phyloP scores from a whole-genome alignment of 495 filamentous ascomycete species.

The Schizothecium vesticola region DNA sequence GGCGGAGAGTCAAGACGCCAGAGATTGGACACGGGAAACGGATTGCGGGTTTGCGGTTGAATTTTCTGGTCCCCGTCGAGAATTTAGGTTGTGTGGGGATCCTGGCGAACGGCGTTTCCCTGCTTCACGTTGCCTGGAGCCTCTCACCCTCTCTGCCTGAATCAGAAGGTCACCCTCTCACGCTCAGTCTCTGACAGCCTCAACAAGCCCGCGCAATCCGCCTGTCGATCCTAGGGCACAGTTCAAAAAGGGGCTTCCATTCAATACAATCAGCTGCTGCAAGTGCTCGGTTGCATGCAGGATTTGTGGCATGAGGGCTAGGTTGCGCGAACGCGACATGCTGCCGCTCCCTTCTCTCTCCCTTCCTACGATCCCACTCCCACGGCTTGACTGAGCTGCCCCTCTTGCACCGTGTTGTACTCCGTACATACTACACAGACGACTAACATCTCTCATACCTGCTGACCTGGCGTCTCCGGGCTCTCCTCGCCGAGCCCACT shows the following conservation, averaged over 20 bases:
- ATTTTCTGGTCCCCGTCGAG: constrained; percentile 27
- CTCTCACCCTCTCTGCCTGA: constrained; percentile 19
- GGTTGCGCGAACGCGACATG: not conserved
- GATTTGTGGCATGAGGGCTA: constrained; percentile 19
- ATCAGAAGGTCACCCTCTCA: constrained; percentile 3
- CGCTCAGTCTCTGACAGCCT: constrained; percentile 16
- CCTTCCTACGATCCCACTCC: not conserved
- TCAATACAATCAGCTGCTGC: constrained; percentile 14
- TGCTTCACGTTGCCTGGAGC: constrained; percentile 13
- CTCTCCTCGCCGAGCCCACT: not conserved
- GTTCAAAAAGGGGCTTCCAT: constrained; percentile 2
- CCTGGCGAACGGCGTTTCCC: constrained; percentile 11
- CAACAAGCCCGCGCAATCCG: too few species aligned
- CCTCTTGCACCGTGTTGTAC: not conserved
- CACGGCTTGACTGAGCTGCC: not conserved
- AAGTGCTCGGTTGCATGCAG: constrained; percentile 30
- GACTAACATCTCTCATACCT: not conserved
- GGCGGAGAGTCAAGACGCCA: not conserved
- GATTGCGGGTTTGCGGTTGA: constrained; percentile 25
- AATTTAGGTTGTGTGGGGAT: constrained; percentile 24
- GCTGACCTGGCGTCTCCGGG: not conserved
- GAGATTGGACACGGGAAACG: constrained; percentile 15
- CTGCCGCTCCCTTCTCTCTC: not conserved
- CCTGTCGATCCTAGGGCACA: constrained; percentile 12
- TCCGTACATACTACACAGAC: not conserved